These are phyloP conservation scores for Lindgomyces ingoldianus DNA, from an alignment of 495 filamentous ascomycete species.

Conservation along the genomic window DNA sequence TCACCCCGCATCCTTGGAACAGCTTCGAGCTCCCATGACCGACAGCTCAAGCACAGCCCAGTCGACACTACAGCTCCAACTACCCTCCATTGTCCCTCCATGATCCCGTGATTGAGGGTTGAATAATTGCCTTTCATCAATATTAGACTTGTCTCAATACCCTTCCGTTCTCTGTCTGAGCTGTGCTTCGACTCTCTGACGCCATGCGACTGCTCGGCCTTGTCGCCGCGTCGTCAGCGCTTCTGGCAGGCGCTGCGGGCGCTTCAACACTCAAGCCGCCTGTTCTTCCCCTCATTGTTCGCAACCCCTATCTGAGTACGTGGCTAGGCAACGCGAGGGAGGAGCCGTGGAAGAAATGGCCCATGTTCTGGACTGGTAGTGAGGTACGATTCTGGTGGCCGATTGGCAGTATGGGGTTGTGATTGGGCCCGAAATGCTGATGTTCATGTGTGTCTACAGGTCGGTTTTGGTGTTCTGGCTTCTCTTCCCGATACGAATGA, in stretches of 20 bases:
- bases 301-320: constrained; percentile 89
- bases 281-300: constrained; percentile 82
- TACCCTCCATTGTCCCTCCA: neutral
- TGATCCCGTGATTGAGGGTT: constrained; percentile 6
- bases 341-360: constrained; percentile 88
- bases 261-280: constrained; percentile 64
- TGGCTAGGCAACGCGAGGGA: constrained; percentile 80
- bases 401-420: neutral
- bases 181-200: constrained; percentile 9
- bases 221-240: constrained; percentile 28
- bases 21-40: constrained; percentile 4
- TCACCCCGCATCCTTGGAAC: constrained; percentile 33
- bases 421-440: neutral
- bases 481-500: constrained; percentile 66
- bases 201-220: constrained; percentile 32
- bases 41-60: constrained; percentile 23
- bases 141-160: neutral
- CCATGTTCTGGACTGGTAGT: constrained; percentile 90
- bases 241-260: constrained; percentile 31
- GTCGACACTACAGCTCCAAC: neutral
- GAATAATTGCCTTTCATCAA: neutral
- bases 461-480: constrained; percentile 81
- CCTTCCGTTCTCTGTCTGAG: neutral
- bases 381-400: constrained; percentile 50
- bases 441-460: constrained; percentile 42